A percentile compares a stretch with the other conserved stretches of the same genome.
phyloP scores from a whole-genome alignment of 768 basidiomycete species.

The Boletus coccyginus region DNA sequence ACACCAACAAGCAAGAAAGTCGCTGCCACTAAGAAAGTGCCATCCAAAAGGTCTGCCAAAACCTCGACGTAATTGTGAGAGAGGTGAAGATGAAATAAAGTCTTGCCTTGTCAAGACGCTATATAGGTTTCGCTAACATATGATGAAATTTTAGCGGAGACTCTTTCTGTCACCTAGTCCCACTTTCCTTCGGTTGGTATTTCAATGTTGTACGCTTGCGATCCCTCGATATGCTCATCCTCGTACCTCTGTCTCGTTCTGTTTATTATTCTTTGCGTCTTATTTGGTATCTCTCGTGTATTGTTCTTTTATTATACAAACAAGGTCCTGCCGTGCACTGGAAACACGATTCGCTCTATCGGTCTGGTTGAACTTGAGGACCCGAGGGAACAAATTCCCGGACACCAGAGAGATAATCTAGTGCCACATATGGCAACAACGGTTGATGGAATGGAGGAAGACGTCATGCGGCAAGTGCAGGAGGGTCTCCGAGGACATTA shows the following conservation, averaged over 20 bases:
- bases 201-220: constrained; percentile 27
- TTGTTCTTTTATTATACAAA: constrained; percentile 21
- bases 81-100: constrained; percentile 2
- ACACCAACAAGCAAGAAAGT: constrained; percentile 26
- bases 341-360: not conserved
- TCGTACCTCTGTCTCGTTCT: constrained; percentile 7
- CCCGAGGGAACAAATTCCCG: not conserved
- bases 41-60: constrained; percentile 20
- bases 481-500: not conserved
- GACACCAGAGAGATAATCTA: not conserved
- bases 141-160: not conserved
- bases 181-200: constrained; percentile 9
- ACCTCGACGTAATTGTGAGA: constrained; percentile 14
- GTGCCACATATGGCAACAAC: not conserved
- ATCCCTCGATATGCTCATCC: constrained; percentile 29
- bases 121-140: not conserved
- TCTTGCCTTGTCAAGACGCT: not conserved
- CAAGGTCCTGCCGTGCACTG: not conserved
- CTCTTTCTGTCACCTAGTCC: constrained; percentile 2
- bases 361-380: not conserved
- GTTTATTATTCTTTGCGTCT: constrained; percentile 24
- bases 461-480: not conserved
- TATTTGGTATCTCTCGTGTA: constrained; percentile 31
- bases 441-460: constrained; percentile 4
- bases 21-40: constrained; percentile 23